A percentile compares a stretch with the other conserved stretches of the same genome.
These are phyloP conservation scores for Sambucus nigra DNA, from an alignment of 129 eudicot species.

Conservation along the genomic window DNA sequence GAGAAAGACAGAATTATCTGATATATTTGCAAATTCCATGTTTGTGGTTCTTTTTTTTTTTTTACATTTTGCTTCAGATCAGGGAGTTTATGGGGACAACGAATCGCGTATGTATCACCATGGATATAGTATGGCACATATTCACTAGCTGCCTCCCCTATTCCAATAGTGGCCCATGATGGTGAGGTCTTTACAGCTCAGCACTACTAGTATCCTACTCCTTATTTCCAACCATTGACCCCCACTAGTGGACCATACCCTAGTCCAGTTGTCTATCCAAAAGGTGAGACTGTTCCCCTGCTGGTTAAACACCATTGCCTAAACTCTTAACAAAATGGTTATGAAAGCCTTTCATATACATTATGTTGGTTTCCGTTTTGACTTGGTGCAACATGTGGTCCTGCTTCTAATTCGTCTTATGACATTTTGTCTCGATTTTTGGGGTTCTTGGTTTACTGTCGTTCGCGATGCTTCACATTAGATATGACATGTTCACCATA, in stretches of 20 bases:
- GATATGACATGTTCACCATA: no score
- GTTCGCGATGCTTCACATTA: no score
- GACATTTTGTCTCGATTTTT: no score
- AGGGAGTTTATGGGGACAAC: slow-evolving; percentile 69
- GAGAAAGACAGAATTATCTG: no score
- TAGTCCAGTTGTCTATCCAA: slow-evolving; percentile 24
- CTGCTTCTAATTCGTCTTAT: no score
- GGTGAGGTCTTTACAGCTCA: slow-evolving; percentile 65
- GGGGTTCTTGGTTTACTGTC: no score
- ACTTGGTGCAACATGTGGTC: no score
- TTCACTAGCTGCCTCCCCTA: slow-evolving; percentile 68
- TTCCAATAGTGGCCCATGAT: slow-evolving; percentile 69
- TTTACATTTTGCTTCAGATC: background rate
- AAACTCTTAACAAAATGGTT: no score
- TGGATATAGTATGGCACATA: slow-evolving; percentile 66
- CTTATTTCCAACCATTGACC: slow-evolving; percentile 47
- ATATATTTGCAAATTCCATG: background rate
- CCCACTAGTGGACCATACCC: slow-evolving; percentile 51
- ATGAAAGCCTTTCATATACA: no score
- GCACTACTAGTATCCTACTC: slow-evolving; percentile 66
- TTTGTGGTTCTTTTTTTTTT: background rate
- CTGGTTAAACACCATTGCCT: slow-evolving; percentile 40
- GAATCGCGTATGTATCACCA: slow-evolving; percentile 54
- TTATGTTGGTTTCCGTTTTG: no score
- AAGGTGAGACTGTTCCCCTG: slow-evolving; percentile 63